Evolutionary conservation across 1,284 basidiomycete species (phyloP), one percentile per base, ranked within the genome.

Genomic region (Stygiomarasmius scandens): DNA sequence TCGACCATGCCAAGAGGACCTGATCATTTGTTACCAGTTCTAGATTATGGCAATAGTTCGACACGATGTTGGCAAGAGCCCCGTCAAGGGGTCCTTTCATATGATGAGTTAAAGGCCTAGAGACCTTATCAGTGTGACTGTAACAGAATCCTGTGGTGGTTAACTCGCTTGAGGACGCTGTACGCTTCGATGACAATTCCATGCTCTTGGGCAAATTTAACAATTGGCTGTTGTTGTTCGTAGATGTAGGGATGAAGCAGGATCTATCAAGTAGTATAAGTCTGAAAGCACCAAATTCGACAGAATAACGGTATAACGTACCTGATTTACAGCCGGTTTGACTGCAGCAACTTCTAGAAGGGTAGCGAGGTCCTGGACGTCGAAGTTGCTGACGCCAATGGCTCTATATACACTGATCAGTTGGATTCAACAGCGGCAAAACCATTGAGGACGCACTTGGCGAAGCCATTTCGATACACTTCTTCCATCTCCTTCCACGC

Each of bases 301-400:
- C 2, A 22, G 5, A 16, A 5, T 20, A 41, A 9, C 20, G n/a
- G n/a, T n/a, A n/a, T 49, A 2, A 62, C 69, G 44, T 29, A 84
- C 87, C 73, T 92, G 90, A 68, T 92, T 91, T 44, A 86, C 87
- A 2, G 82, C 85, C 0, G 88, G 90, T 48, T 80, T 79, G 61
- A 88, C 70, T 55, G 80, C 82, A 1, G 84, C 84, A 1, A 77
- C 72, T 49, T 77, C 77, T 29, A 90, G 65, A 10, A 92, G 68
- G 23, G 75, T 74, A 63, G 84, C 72, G 41, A 90, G 76, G 41
- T 86, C 75, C 3, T 76, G 66, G 25, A 86, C 74, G n/a, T 72
- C 70, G 67, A 87, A 90, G 72, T 92, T 92, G 69, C 84, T 87
- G 20, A 92, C 85, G n/a, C 89, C 89, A 55, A 90, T 89, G 61